phyloP scores from a whole-genome alignment of 768 basidiomycete genomes.

The Mycena latifolia region DNA sequence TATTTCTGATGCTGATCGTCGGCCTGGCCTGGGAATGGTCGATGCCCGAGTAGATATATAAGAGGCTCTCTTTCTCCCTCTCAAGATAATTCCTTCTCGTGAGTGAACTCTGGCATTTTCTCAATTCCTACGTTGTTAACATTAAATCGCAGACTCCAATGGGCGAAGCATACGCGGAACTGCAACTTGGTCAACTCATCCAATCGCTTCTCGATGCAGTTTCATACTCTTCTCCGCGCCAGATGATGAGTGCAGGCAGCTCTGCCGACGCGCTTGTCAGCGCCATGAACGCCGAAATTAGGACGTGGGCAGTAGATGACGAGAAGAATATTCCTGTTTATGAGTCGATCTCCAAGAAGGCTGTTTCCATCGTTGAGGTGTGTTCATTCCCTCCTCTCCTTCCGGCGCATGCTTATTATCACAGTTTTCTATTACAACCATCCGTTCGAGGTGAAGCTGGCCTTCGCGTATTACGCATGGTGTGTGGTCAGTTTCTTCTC shows the following conservation, averaged over 20 bases:
- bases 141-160: too few species aligned
- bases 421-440: constrained; percentile 5
- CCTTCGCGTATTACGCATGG: not conserved
- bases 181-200: not conserved
- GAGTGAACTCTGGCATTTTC: too few species aligned
- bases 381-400: not conserved
- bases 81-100: too few species aligned
- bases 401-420: not conserved
- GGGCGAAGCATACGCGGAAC: too few species aligned
- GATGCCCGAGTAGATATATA: too few species aligned
- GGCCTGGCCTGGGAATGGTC: too few species aligned
- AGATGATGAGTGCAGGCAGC: not conserved
- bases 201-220: not conserved
- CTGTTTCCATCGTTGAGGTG: not conserved
- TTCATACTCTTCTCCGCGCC: not conserved
- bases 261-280: not conserved
- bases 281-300: not conserved
- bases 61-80: too few species aligned
- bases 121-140: too few species aligned
- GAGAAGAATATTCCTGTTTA: not conserved
- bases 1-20: too few species aligned
- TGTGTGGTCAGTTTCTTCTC: not conserved
- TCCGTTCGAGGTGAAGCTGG: not conserved
- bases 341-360: not conserved
- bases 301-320: not conserved